These are phyloP conservation scores for Hygrophorus pudorinus DNA, from an alignment of 768 basidiomycete species.

Conservation along the genomic window DNA sequence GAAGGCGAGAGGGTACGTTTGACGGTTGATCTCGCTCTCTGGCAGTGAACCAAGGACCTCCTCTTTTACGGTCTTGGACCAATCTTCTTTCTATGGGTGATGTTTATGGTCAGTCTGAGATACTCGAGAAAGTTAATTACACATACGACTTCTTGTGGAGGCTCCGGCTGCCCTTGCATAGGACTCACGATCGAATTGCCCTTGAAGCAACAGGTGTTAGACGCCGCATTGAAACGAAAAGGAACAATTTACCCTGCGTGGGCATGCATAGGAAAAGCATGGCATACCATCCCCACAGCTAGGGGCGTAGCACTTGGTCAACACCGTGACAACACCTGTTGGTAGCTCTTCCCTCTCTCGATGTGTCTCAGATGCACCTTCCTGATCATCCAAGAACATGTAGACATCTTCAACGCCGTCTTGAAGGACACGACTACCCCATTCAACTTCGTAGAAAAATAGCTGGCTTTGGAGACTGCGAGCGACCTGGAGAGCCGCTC, in stretches of 20 bases:
- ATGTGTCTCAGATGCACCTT: slow-evolving; percentile 49
- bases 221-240: background rate
- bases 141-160: slow-evolving; percentile 13
- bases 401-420: slow-evolving; percentile 92
- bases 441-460: slow-evolving; percentile 96
- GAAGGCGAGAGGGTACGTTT: slow-evolving; percentile 38
- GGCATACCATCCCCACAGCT: slow-evolving; percentile 71
- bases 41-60: slow-evolving; percentile 42
- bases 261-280: slow-evolving; percentile 82
- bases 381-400: slow-evolving; percentile 81
- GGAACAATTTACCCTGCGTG: slow-evolving; percentile 40
- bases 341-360: slow-evolving; percentile 64
- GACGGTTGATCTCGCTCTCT: slow-evolving; percentile 70
- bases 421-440: slow-evolving; percentile 73
- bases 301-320: slow-evolving; percentile 86
- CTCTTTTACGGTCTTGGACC: slow-evolving; percentile 36
- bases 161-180: slow-evolving; percentile 21
- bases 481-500: slow-evolving; percentile 80
- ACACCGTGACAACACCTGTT: slow-evolving; percentile 80
- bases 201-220: slow-evolving; percentile 12
- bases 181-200: slow-evolving; percentile 22
- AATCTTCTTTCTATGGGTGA: slow-evolving; percentile 19
- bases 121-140: slow-evolving; percentile 12
- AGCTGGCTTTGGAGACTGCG: slow-evolving; percentile 86
- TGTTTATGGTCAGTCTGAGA: background rate